Conservation (phyloP, 441 rosid species). For the Syzygium syzygioides region DNA sequence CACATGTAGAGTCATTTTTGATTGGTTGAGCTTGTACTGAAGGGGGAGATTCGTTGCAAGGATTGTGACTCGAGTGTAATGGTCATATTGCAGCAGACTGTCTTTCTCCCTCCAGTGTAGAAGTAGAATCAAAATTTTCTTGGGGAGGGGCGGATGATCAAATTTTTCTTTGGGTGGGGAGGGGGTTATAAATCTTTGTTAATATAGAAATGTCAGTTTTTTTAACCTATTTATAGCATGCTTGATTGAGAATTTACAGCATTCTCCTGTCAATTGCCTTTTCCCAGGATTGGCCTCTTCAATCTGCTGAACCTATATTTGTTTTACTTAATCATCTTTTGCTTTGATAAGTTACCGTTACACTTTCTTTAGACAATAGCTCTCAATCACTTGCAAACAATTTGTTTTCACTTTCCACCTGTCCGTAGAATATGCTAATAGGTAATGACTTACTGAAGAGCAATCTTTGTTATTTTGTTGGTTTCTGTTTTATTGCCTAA, state of each 20-base stretch:
- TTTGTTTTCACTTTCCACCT: background rate
- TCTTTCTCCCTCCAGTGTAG: background rate
- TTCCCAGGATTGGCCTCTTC: background rate
- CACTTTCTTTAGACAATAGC: background rate
- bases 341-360: background rate
- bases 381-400: background rate
- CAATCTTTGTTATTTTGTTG: background rate
- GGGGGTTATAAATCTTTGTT: background rate
- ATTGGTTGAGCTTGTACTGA: background rate
- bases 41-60: background rate
- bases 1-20: slow-evolving; percentile 7
- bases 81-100: background rate
- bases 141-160: background rate
- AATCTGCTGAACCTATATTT: background rate
- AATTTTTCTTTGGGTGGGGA: background rate
- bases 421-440: background rate
- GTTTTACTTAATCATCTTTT: background rate
- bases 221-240: background rate
- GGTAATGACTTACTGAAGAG: background rate
- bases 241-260: background rate
- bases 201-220: background rate
- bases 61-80: background rate
- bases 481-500: background rate
- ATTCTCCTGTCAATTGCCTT: background rate
- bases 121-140: background rate